Evolutionary conservation across 2,329 filamentous ascomycete genomes (phyloP).

Genomic region (Nemania sp.): DNA sequence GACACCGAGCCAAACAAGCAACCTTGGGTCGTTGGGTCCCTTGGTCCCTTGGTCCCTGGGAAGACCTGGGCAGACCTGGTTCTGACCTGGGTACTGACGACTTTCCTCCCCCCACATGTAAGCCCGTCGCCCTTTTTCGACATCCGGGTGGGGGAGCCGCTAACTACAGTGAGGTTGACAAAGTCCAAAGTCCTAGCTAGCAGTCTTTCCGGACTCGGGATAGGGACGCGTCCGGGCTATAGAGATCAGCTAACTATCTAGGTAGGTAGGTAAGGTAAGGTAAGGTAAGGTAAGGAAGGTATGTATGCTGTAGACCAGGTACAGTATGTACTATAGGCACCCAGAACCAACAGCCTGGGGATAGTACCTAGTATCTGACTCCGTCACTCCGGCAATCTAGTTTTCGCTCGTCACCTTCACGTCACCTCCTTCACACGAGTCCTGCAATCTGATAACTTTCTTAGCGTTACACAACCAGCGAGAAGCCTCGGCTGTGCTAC

Average conservation of each 20-base stretch:
- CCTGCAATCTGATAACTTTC: not conserved
- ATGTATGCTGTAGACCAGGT: not conserved
- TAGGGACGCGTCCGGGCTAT: not conserved
- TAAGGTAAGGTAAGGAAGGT: no score
- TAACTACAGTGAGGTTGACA: not conserved
- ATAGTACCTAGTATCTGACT: not conserved
- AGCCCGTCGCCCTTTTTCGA: slow-evolving; percentile 25
- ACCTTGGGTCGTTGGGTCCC: no score
- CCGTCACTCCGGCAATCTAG: slow-evolving; percentile 16
- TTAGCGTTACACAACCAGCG: slow-evolving; percentile 19
- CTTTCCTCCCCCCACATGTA: slow-evolving; percentile 4
- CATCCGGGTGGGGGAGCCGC: slow-evolving; percentile 31
- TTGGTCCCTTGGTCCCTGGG: not conserved
- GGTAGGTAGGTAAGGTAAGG: not conserved
- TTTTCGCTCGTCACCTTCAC: slow-evolving; percentile 10
- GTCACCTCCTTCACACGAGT: no score
- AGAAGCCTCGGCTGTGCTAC: slow-evolving; percentile 26
- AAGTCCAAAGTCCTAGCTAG: slow-evolving; percentile 15
- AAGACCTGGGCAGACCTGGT: no score
- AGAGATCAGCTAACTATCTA: not conserved
- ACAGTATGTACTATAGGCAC: not conserved
- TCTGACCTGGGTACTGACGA: not conserved
- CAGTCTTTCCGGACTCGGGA: not conserved
- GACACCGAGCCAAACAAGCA: not conserved
- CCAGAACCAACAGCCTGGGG: not conserved